These are phyloP conservation scores for Tetramitus jugosus DNA, from an alignment of 208 protist species.

Conservation along the genomic window DNA sequence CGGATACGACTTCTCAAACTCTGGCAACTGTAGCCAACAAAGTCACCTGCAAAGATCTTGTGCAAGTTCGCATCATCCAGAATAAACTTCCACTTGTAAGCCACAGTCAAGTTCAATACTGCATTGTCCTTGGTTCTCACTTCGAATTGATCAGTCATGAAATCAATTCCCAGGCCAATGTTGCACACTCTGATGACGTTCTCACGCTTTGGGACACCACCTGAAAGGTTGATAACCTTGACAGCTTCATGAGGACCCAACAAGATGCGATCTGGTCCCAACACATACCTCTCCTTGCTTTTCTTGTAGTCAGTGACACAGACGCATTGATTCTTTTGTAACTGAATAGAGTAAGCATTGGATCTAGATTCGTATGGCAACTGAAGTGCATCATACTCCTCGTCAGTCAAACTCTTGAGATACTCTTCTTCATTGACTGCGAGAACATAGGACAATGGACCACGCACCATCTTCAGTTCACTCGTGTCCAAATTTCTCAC, in stretches of 20 bases:
- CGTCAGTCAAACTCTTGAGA: background rate
- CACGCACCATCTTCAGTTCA: slow-evolving; percentile 46
- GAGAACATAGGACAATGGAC: slow-evolving; percentile 59
- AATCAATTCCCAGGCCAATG: slow-evolving; percentile 8
- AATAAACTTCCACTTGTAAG: slow-evolving; percentile 77
- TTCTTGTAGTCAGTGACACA: background rate
- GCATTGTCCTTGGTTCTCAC: slow-evolving; percentile 76
- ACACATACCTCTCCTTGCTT: slow-evolving; percentile 64
- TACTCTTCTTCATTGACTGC: slow-evolving; percentile 54
- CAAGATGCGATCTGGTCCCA: slow-evolving; percentile 62
- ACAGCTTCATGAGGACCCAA: slow-evolving; percentile 70
- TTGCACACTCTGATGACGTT: background rate
- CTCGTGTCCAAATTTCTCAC: slow-evolving; percentile 58
- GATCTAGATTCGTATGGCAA: background rate
- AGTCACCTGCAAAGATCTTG: slow-evolving; percentile 67
- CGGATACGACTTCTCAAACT: slow-evolving; percentile 70
- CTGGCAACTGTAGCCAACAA: slow-evolving; percentile 66
- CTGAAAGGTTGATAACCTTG: slow-evolving; percentile 68
- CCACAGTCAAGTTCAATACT: slow-evolving; percentile 62
- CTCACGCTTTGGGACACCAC: slow-evolving; percentile 37
- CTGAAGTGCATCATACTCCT: slow-evolving; percentile 2
- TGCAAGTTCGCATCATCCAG: slow-evolving; percentile 39
- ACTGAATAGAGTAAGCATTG: background rate
- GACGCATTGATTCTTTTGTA: slow-evolving; percentile 19
- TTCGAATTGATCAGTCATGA: slow-evolving; percentile 23